A percentile compares a stretch with the other conserved stretches of the same genome.
These are phyloP conservation scores for Cynanchum wilfordii DNA, from an alignment of 257 asterid genomes.

Conservation along the genomic window DNA sequence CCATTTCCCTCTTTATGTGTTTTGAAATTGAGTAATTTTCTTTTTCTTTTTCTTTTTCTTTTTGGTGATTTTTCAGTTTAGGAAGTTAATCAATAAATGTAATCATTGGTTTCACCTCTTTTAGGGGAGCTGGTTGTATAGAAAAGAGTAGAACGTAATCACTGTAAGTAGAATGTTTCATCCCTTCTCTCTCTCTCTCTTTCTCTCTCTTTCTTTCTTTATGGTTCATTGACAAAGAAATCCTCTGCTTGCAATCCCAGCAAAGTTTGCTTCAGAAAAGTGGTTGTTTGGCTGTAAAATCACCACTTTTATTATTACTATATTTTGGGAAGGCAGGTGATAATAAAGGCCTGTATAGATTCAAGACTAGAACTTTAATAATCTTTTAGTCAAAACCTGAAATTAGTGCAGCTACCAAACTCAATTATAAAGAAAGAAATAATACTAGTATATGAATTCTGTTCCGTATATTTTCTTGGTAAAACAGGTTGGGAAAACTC, in stretches of 20 bases:
- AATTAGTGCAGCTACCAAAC: too few species aligned
- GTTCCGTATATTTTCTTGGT: background rate
- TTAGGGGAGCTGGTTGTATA: background rate
- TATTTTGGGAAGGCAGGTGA: background rate
- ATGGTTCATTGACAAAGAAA: constrained; percentile 5
- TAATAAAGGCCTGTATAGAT: background rate
- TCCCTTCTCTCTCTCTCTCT: too few species aligned
- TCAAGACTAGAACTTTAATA: background rate
- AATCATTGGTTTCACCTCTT: background rate
- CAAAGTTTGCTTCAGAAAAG: constrained; percentile 10
- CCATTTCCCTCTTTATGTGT: too few species aligned
- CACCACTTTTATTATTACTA: constrained; percentile 1
- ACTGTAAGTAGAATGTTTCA: background rate
- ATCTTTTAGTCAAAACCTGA: background rate
- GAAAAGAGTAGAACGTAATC: background rate
- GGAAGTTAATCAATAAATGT: background rate
- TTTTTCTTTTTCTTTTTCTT: too few species aligned
- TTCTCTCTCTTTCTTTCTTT: background rate
- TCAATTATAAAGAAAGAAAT: background rate
- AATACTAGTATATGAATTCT: background rate
- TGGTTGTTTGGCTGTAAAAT: background rate
- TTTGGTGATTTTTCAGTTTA: too few species aligned
- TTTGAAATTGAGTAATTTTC: too few species aligned
- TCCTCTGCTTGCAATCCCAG: constrained; percentile 17
- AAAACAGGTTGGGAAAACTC: constrained; percentile 3